These are phyloP conservation scores for Cryptosporidium baileyi DNA, from an alignment of 169 alveolate genomes.

Conservation along the genomic window DNA sequence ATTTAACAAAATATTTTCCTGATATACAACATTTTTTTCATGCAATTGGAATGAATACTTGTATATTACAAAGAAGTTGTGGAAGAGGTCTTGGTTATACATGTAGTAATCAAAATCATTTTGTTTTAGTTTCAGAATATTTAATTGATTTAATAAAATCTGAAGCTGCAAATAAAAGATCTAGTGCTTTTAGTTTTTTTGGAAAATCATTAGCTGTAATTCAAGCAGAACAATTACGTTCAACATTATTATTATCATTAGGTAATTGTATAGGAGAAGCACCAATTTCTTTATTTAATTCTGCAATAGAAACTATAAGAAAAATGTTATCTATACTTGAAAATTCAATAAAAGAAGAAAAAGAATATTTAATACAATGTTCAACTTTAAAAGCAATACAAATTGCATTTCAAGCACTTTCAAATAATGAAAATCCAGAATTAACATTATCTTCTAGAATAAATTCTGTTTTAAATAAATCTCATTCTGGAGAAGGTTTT, in stretches of 20 bases:
- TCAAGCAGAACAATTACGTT: slow-evolving; percentile 75
- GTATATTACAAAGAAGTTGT: slow-evolving; percentile 34
- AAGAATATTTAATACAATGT: slow-evolving; percentile 29
- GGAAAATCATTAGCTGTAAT: slow-evolving; percentile 76
- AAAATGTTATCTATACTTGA: slow-evolving; percentile 36
- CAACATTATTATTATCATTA: slow-evolving; percentile 58
- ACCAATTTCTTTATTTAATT: slow-evolving; percentile 2
- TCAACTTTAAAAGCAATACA: slow-evolving; percentile 50
- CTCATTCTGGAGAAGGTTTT: slow-evolving; percentile 30
- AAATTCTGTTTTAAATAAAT: slow-evolving; percentile 7
- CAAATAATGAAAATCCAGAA: slow-evolving; percentile 16
- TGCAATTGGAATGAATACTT: slow-evolving; percentile 53
- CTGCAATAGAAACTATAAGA: slow-evolving; percentile 39
- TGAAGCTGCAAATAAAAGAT: slow-evolving; percentile 74
- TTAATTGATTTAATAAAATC: slow-evolving; percentile 59
- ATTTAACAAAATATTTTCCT: neutral
- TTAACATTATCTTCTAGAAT: slow-evolving; percentile 52
- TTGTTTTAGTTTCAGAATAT: slow-evolving; percentile 39
- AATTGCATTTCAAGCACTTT: slow-evolving; percentile 45
- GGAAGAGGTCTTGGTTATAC: slow-evolving; percentile 66
- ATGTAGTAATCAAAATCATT: slow-evolving; percentile 8
- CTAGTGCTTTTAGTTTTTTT: slow-evolving; percentile 75
- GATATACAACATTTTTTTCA: slow-evolving; percentile 45
- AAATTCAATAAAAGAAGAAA: slow-evolving; percentile 46
- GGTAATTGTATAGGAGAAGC: slow-evolving; percentile 59